These are phyloP conservation scores for Fragilariopsis cylindrus DNA, from an alignment of 108 stramenopile species.

Conservation along the genomic window DNA sequence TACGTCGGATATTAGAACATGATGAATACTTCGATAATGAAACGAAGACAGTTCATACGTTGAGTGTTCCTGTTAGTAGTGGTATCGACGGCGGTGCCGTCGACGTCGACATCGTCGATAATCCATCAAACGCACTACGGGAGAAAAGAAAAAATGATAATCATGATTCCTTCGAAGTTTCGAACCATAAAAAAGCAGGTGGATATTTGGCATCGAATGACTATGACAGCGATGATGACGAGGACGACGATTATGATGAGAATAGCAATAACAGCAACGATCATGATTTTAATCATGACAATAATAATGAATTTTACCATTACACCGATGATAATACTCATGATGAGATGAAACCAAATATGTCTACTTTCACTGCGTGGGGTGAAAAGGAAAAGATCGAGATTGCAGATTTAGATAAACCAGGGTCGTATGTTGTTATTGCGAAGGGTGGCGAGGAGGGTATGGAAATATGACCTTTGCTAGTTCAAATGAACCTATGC, in stretches of 20 bases:
- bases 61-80: conserved; percentile 1
- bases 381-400: conserved; percentile 58
- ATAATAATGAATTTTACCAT: background rate
- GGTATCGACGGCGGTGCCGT: conserved; percentile 22
- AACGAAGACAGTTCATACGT: conserved; percentile 26
- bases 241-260: conserved; percentile 24
- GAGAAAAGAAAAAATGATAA: conserved; percentile 3
- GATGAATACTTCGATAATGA: conserved; percentile 63
- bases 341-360: conserved; percentile 33
- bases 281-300: conserved; percentile 6
- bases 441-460: conserved; percentile 81
- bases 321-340: conserved; percentile 15
- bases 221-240: conserved; percentile 34
- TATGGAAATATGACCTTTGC: conserved; percentile 62
- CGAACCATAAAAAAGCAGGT: conserved; percentile 2
- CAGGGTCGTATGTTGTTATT: conserved; percentile 67
- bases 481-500: conserved; percentile 48
- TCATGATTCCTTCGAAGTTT: background rate
- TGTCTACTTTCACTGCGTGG: conserved; percentile 33
- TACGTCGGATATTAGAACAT: conserved; percentile 67
- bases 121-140: conserved; percentile 18
- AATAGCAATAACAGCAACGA: conserved; percentile 23
- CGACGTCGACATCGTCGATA: conserved; percentile 31
- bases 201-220: conserved; percentile 32
- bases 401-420: conserved; percentile 78